Evolutionary conservation across 345 rosid species (phyloP), one percentile per base, ranked within the genome.

Genomic region (Rubroshorea leprosula): DNA sequence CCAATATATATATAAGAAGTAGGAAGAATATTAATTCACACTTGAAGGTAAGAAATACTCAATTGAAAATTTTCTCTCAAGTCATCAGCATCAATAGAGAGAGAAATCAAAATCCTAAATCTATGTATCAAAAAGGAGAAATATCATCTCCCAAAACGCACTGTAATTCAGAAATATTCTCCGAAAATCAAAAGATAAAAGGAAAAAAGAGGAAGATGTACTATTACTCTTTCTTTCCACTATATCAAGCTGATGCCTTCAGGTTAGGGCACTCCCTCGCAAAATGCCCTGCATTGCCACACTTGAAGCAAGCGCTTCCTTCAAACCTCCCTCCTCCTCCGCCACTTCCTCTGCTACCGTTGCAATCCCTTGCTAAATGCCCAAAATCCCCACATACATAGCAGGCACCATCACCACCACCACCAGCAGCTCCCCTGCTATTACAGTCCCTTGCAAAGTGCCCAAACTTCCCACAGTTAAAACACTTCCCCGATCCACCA

Each of bases 301-400:
- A 74, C 5, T 23, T 56, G 49, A 11, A 74, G 19, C 79, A 78
- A 21, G 13, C 39, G 0, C 60, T 26, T 15, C 52, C 31, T 6
- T 16, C 23, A 27, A 6, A 2, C 15, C 48, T 29, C 18, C 49
- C 60, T 14, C 20, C 26, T 1, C 64, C 49, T 35, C n/a, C 41
- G 5, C 3, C 5, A 20, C 49, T 19, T 5, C 65, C 60, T 23
- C 38, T 56, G 27, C 17, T 55, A 43, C 24, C 20, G 23, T 51
- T 55, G 58, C 78, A 77, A 23, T 74, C 76, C 18, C 81, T 46
- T 1, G 81, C 76, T 50, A 77, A 3, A 56, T 77, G 86, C 50
- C 79, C 81, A 23, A 24, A 18, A 51, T 31, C 72, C 14, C 78
- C 78, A 51, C 81, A 76, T 4, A 12, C 31, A 16, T 64, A 78